Evolutionary conservation across 345 rosid genomes (phyloP), one percentile per base, ranked within the genome.

Genomic region (Streptanthus diversifolius): DNA sequence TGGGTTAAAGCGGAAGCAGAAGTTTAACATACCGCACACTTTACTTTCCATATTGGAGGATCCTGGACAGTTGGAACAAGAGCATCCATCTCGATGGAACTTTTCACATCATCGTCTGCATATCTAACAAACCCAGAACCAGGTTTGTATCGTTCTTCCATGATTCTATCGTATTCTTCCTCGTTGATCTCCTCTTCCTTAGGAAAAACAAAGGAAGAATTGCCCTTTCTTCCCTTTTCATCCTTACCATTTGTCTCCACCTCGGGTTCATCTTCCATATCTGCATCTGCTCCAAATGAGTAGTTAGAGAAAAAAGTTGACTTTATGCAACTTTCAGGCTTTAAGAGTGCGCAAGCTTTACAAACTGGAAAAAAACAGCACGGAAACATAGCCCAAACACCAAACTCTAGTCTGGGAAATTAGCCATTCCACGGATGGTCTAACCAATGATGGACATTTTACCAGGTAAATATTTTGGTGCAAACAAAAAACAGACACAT

Each of bases 21-120:
- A 29, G 6, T 13, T 24, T 15, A 70, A 44, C 81, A 69, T 87
- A 95, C 98, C 90, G 71, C 68, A 80, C 99, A 95, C 82, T 95
- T 95, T 65, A 95, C 88, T 83, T 91, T 91, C 98, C 99, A 95
- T 52, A 88, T 66, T 6, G 75, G 80, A 53, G 98, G 96, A 65
- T 86, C 95, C 74, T 78, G 81, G 48, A 78, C 14, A 43, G 84
- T 80, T 67, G 88, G 83, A 61, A 80, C 47, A 33, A 68, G 58
- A 72, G 78, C 78, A 85, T 84, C 80, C 80, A 77, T 83, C 43
- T 91, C 96, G 24, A 81, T 66, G 14, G 82, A 73, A 61, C 66
- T 77, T 82, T 90, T 88, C 9, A 71, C 75, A 54, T 79, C 88
- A 82, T 88, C 93, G 44, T 80, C 95, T n/a, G 85, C 85, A 73